Percentiles rank a stretch among this genome's conserved stretches.
These are phyloP conservation scores for Parachaetomium inaequale DNA, from an alignment of 495 filamentous ascomycete species.

Conservation along the genomic window DNA sequence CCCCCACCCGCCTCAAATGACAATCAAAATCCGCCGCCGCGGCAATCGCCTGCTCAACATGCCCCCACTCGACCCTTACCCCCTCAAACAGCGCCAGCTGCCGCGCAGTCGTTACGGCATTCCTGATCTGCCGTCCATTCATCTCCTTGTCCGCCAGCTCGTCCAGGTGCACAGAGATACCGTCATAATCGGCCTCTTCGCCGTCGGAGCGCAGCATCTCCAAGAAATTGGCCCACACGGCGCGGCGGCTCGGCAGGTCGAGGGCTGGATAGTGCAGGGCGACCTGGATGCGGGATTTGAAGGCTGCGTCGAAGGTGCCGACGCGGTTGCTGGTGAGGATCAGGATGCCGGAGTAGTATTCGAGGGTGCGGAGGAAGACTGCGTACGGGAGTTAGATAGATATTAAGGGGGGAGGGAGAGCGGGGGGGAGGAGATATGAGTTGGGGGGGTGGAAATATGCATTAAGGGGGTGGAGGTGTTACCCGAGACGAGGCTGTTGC, in stretches of 20 bases:
- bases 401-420: background rate
- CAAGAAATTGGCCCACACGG: background rate
- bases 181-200: background rate
- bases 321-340: constrained; percentile 43
- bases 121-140: background rate
- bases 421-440: background rate
- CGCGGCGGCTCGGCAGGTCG: background rate
- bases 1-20: background rate
- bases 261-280: constrained; percentile 35
- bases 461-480: background rate
- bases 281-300: constrained; percentile 40
- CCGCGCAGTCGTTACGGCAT: background rate
- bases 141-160: background rate
- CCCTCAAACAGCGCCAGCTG: background rate
- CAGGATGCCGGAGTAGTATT: constrained; percentile 39
- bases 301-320: constrained; percentile 37
- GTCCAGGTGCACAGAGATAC: background rate
- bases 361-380: constrained; percentile 46
- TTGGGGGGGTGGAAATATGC: too few relatives aligned
- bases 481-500: constrained; percentile 68
- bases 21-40: background rate
- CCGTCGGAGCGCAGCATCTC: background rate
- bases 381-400: too few relatives aligned
- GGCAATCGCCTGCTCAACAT: background rate
- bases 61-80: background rate